These are phyloP conservation scores for Rhododendron williamsianum DNA, from an alignment of 148 eudicot species.

Conservation along the genomic window DNA sequence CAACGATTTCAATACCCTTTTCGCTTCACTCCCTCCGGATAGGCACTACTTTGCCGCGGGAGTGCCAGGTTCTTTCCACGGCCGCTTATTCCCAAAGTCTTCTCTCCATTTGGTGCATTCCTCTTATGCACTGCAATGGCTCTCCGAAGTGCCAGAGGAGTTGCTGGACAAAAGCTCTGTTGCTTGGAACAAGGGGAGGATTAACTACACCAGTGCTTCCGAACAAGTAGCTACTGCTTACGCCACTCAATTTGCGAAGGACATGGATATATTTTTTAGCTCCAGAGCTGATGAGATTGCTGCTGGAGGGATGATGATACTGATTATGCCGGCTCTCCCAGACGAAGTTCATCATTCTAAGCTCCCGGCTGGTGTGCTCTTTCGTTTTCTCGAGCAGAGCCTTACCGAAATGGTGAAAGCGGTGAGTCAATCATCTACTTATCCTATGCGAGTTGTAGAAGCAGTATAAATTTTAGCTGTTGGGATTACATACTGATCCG, in stretches of 20 bases:
- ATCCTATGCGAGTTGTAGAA: not conserved
- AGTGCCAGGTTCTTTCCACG: slow-evolving; percentile 17
- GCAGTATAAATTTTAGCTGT: not conserved
- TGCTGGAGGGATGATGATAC: slow-evolving; percentile 6
- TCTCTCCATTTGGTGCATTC: slow-evolving; percentile 16
- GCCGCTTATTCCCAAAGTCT: slow-evolving; percentile 12
- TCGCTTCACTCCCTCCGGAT: slow-evolving; percentile 1
- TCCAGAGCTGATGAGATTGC: slow-evolving; percentile 5
- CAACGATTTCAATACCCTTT: slow-evolving; percentile 19
- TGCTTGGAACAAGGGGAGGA: slow-evolving; percentile 8
- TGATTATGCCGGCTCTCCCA: not conserved
- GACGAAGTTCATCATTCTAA: slow-evolving; percentile 1
- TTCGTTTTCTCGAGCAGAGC: not conserved
- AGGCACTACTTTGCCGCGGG: slow-evolving; percentile 8
- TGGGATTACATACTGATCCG: not conserved
- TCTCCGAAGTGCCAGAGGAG: slow-evolving; percentile 8
- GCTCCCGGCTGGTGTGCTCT: not conserved
- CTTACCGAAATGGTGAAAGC: slow-evolving; percentile 9
- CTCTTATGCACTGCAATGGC: slow-evolving; percentile 9
- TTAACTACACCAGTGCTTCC: slow-evolving; percentile 5
- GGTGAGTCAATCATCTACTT: slow-evolving; percentile 2
- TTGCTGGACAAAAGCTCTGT: not conserved
- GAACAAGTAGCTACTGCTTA: slow-evolving; percentile 4
- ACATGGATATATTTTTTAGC: slow-evolving; percentile 7
- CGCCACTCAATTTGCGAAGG: not conserved